Evolutionary conservation across 768 basidiomycete genomes (phyloP), one percentile per base, ranked within the genome.

Genomic region (Amanita pseudoporphyria): DNA sequence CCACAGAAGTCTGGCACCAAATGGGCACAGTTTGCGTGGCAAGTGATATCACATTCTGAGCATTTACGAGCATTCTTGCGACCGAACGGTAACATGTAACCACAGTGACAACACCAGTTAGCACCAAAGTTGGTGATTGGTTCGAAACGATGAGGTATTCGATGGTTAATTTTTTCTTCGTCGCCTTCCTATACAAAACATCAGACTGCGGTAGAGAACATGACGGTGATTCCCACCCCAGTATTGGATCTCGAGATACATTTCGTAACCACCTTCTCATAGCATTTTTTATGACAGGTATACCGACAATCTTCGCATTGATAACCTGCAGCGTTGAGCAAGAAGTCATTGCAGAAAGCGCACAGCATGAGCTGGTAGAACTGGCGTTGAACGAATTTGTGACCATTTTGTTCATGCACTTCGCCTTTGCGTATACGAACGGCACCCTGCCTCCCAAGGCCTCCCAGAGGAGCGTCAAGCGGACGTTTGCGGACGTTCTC

Each of bases 81-180:
- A 45, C 95, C 95, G 42, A 98, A 78, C 49, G 96, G 94, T 21
- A 96, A 78, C 79, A 99, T 94, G 61, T 94, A 96, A 54, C 96
- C 96, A 64, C 96, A 99, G 65, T 99, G 96, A 64, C 96, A 99
- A 67, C 96, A 99, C 96, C 96, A 99, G 61, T 95, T 97, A 14
- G 96, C 90, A 38, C 92, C 89, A 49, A 98, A 84, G 66, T 96
- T 98, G 53, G 93, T 97, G 59, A 96, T 80, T 14, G 94, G 84
- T 58, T 94, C 91, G 71, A 99, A 99, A 18, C 96, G 85, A 67
- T 99, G 96, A 47, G 96, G 96, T 58, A 99, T 98, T 46, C 96
- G 87, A 67, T 99, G 96, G 60, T 99, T 98, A 65, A 98, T 93
- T 69, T 96, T 95, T 67, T 98, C 95, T 66, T 87, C 95, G 66